A percentile compares a stretch with the other conserved stretches of the same genome.
Evolutionary conservation across 148 eudicot genomes (phyloP).

Genomic region (Chenopodium berlandieri): DNA sequence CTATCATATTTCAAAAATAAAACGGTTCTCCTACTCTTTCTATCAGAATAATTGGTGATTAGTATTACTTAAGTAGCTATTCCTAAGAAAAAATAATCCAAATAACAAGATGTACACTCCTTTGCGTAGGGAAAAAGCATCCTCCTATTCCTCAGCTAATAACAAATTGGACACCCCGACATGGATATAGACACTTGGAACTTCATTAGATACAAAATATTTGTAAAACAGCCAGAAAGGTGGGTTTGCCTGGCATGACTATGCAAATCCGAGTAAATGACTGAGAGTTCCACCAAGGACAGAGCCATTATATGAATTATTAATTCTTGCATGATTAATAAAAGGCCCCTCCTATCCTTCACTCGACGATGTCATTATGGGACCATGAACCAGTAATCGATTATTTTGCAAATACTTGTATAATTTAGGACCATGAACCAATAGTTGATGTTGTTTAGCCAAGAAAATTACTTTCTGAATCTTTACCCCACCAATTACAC

Average conservation of each 20-base stretch:
- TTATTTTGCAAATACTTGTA: not conserved
- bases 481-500: conserved; percentile 5
- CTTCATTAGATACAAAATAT: not conserved
- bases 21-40: no score
- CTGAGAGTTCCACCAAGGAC: not conserved
- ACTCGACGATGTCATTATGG: not conserved
- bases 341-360: not conserved
- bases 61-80: no score
- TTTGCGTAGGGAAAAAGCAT: no score
- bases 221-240: not conserved
- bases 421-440: not conserved
- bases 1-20: no score
- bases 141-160: no score
- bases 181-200: no score
- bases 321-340: not conserved
- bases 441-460: not conserved
- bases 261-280: not conserved
- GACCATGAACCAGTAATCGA: not conserved
- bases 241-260: not conserved
- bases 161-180: no score
- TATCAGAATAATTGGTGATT: no score
- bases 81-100: no score
- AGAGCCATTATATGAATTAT: not conserved
- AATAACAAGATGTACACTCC: no score
- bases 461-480: conserved; percentile 4